Evolutionary conservation across 352 stramenopile genomes (phyloP), one percentile per base, ranked within the genome.

Genomic region (Globisporangium nunn): DNA sequence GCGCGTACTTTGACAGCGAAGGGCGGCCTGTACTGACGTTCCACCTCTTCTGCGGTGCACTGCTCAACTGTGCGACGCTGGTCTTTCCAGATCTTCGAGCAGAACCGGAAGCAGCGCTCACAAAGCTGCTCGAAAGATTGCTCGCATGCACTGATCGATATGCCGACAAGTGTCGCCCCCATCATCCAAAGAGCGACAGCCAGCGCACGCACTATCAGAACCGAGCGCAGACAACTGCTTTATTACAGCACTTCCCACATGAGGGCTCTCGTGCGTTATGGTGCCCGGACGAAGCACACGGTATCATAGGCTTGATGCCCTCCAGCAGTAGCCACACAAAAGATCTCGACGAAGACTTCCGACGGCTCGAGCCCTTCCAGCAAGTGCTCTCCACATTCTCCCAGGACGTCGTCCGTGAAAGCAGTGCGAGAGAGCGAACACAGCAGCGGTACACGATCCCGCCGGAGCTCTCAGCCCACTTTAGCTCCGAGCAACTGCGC

Each of bases 1-100:
- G 78, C 31, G 63, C 75, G 44, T 84, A 82, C 40, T 50, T 88
- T 3, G 78, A 88, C 52, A 66, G 65, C 0, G 74, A 85, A 8
- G 66, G 56, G 1, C 56, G 74, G 31, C 78, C 78, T 12, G 73
- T 70, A 5, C 62, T 88, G 31, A 75, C 75, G 0, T 88, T 88
- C 54, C 62, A 67, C 12, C 64, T 77, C 15, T 87, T 87, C 54
- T 77, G 71, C 17, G 78, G 75, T 0, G 71, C 73, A 0, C 61
- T 88, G 0, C 59, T 88, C 50, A 71, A 85, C 54, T 81, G 68
- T 31, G 72, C 78, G 2, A 74, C 74, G 55, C 30, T 68, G 14
- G 59, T 74, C 11, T 63, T 50, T 40, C 72, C 74, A 33, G 43
- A 30, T 39, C n/a, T 35, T n/a, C 6, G 56, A 45, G 49, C 10